Percentiles rank a stretch among this genome's conserved stretches.
Evolutionary conservation across 768 basidiomycete genomes (phyloP).

Genomic region (Neoboletus magnificus): DNA sequence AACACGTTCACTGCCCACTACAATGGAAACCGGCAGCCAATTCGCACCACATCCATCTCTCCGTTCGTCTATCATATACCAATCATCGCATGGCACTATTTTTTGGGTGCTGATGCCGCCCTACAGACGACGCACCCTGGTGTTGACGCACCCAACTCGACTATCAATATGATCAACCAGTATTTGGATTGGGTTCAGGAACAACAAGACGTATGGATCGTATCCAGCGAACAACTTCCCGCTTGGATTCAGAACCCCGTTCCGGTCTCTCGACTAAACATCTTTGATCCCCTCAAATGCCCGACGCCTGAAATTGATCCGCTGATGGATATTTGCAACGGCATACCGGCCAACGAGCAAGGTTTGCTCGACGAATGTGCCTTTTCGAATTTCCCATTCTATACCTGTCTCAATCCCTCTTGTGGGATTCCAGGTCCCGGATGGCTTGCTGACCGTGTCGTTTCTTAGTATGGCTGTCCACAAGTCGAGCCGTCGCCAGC

Average conservation of each 20-base stretch:
- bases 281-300: not conserved
- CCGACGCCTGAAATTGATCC: not conserved
- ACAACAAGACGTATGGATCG: not conserved
- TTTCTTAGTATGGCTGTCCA: slow-evolving; percentile 44
- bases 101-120: not conserved
- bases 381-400: not conserved
- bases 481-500: slow-evolving; percentile 45
- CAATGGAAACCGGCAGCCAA: not conserved
- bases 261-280: not conserved
- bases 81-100: not conserved
- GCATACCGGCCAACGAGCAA: not conserved
- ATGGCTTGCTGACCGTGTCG: not conserved
- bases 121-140: slow-evolving; percentile 2
- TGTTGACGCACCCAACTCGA: not conserved
- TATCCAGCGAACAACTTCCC: not conserved
- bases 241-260: not conserved
- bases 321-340: not conserved
- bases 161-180: slow-evolving; percentile 2
- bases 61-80: not conserved
- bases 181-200: slow-evolving; percentile 1
- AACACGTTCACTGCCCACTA: not conserved
- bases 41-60: not conserved
- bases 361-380: not conserved
- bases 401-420: not conserved
- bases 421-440: not conserved